These are phyloP conservation scores for Cyberlindnera xishuangbannaensis DNA, from an alignment of 805 yeast species.

Conservation along the genomic window DNA sequence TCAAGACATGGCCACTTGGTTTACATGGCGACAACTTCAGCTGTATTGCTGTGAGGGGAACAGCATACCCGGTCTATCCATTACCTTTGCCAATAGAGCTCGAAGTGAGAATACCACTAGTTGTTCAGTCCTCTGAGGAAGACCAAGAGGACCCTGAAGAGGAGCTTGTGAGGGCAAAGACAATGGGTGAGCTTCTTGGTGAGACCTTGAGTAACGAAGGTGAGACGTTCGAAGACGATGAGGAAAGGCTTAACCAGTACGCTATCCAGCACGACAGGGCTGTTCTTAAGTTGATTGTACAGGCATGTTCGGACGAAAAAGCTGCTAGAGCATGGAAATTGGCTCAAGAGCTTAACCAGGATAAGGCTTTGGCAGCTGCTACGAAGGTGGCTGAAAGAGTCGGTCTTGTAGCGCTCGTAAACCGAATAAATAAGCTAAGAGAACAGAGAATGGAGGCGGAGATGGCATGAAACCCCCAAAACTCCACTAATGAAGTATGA, in stretches of 20 bases:
- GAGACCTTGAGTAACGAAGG: conserved; percentile 48
- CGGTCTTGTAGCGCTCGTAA: conserved; percentile 46
- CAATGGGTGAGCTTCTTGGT: conserved; percentile 54
- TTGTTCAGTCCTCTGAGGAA: conserved; percentile 3
- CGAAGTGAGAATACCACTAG: conserved; percentile 61
- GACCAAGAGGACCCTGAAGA: conserved; percentile 47
- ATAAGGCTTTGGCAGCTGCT: conserved; percentile 80
- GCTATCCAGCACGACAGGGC: conserved; percentile 67
- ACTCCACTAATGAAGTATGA: too few species aligned
- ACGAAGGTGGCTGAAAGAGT: conserved; percentile 75
- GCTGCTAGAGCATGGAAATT: conserved; percentile 63
- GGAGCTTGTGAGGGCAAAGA: conserved; percentile 51
- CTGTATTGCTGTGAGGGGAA: conserved; percentile 71
- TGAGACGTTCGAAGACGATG: conserved; percentile 37
- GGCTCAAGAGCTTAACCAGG: conserved; percentile 63
- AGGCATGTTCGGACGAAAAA: conserved; percentile 63
- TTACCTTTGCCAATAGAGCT: conserved; percentile 79
- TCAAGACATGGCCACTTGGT: conserved; percentile 87
- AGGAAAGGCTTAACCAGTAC: conserved; percentile 47
- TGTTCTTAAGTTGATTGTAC: conserved; percentile 68
- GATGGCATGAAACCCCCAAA: too few species aligned
- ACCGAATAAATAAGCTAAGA: conserved; percentile 46
- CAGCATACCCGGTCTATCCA: conserved; percentile 74
- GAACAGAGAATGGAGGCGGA: conserved; percentile 39
- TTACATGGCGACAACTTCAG: conserved; percentile 61